These are phyloP conservation scores for Colletotrichum higginsianum DNA, from an alignment of 2,329 filamentous ascomycete species.

Conservation along the genomic window DNA sequence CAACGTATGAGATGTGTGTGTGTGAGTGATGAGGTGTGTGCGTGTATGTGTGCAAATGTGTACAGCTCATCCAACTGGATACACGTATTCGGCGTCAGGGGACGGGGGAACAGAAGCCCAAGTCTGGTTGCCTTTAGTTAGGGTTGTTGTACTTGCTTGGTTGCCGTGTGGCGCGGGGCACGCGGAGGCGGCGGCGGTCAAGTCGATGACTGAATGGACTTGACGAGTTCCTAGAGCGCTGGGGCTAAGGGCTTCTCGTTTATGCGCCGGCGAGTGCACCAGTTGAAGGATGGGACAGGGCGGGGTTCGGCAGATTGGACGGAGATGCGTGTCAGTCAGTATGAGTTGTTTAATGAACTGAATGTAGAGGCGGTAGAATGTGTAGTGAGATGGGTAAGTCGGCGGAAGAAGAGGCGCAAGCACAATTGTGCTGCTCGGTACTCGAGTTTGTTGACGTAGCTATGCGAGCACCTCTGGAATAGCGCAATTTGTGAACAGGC, in stretches of 20 bases:
- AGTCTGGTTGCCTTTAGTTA: not conserved
- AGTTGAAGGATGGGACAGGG: slow-evolving; percentile 22
- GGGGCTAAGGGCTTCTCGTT: slow-evolving; percentile 38
- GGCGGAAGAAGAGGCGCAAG: not conserved
- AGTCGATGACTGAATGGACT: slow-evolving; percentile 11
- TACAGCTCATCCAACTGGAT: slow-evolving; percentile 31
- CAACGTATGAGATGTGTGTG: not conserved
- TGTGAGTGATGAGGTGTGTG: slow-evolving; percentile 2
- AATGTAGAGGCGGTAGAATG: not conserved
- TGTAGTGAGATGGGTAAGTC: not conserved
- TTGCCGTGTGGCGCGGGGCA: slow-evolving; percentile 30
- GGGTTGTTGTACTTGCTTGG: not conserved
- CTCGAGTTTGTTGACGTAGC: not conserved
- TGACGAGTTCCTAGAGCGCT: slow-evolving; percentile 29
- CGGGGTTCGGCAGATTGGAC: slow-evolving; percentile 13
- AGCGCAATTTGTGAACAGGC: not conserved
- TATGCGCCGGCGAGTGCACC: slow-evolving; percentile 31
- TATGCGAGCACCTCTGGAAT: not conserved
- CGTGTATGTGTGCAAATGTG: slow-evolving; percentile 8
- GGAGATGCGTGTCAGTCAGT: not conserved
- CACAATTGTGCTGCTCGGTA: not conserved
- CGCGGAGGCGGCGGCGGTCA: slow-evolving; percentile 9
- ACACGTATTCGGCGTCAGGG: slow-evolving; percentile 34
- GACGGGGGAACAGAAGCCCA: slow-evolving; percentile 22
- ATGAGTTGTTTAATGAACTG: not conserved